Conservation (phyloP, 306 rosid species). For the Corylus avellana region DNA sequence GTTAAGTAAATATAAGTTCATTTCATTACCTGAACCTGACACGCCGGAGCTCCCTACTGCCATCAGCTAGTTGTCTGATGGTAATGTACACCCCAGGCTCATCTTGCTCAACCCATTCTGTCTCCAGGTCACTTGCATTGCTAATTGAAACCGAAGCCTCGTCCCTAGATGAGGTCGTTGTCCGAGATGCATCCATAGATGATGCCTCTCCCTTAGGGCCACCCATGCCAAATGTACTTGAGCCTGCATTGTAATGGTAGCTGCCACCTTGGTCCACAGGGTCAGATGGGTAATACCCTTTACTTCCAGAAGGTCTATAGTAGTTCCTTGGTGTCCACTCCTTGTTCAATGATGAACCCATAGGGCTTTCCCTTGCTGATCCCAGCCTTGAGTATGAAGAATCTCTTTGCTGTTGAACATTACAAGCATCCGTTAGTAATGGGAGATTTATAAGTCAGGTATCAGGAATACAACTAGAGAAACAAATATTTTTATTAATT, state of each 20-base stretch:
- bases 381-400: constrained; percentile 54
- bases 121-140: constrained; percentile 70
- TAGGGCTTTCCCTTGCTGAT: constrained; percentile 59
- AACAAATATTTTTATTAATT: background rate
- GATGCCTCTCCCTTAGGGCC: constrained; percentile 27
- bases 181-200: constrained; percentile 67
- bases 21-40: constrained; percentile 79
- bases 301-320: constrained; percentile 54
- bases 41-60: constrained; percentile 83
- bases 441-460: background rate
- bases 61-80: constrained; percentile 72
- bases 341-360: constrained; percentile 40
- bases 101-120: constrained; percentile 90
- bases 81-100: constrained; percentile 89
- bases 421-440: constrained; percentile 24
- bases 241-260: constrained; percentile 43
- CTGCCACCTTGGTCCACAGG: constrained; percentile 44
- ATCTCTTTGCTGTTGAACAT: constrained; percentile 52
- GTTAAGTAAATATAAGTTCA: constrained; percentile 1
- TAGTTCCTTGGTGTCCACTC: constrained; percentile 51
- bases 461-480: background rate
- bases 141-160: constrained; percentile 71
- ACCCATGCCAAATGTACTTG: constrained; percentile 27
- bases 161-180: constrained; percentile 77
- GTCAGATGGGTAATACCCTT: constrained; percentile 50